Evolutionary conservation across 1,284 basidiomycete genomes (phyloP).

Genomic region (Ceratobasidium sp.): DNA sequence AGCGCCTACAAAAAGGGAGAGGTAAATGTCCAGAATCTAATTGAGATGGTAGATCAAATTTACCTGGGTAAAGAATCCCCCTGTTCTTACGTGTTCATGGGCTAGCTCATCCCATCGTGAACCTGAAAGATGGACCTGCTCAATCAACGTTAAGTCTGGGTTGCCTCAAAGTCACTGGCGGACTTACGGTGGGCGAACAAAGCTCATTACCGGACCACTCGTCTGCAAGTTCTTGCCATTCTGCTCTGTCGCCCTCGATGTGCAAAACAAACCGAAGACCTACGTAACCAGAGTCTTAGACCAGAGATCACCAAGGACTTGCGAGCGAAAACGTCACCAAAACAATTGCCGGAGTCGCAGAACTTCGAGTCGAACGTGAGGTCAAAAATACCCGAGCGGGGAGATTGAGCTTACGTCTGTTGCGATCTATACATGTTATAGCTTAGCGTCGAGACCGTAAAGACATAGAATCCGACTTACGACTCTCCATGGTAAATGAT

Average conservation of each 20-base stretch:
- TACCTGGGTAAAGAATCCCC: not conserved
- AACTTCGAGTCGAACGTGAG: not conserved
- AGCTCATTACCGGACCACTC: not conserved
- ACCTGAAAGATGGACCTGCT: not conserved
- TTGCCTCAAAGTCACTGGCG: not conserved
- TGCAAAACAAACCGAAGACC: not conserved
- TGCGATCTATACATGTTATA: not conserved
- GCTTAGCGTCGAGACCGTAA: not conserved
- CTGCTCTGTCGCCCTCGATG: too few species aligned
- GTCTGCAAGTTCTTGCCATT: too few species aligned
- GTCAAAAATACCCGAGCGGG: not conserved
- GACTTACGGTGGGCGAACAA: not conserved
- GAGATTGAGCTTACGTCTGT: not conserved
- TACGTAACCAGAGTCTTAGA: not conserved
- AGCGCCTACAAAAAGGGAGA: not conserved
- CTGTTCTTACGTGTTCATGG: not conserved
- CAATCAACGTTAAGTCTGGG: not conserved
- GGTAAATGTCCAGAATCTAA: not conserved
- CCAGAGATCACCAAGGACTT: not conserved
- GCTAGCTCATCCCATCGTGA: not conserved
- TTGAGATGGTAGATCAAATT: not conserved
- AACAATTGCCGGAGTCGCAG: slow-evolving; percentile 1
- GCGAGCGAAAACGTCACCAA: not conserved
- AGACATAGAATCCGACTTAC: not conserved
- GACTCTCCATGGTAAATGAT: not conserved